These are phyloP conservation scores for Cordyceps cateniannulata DNA, from an alignment of 2,329 filamentous ascomycete genomes.

Conservation along the genomic window DNA sequence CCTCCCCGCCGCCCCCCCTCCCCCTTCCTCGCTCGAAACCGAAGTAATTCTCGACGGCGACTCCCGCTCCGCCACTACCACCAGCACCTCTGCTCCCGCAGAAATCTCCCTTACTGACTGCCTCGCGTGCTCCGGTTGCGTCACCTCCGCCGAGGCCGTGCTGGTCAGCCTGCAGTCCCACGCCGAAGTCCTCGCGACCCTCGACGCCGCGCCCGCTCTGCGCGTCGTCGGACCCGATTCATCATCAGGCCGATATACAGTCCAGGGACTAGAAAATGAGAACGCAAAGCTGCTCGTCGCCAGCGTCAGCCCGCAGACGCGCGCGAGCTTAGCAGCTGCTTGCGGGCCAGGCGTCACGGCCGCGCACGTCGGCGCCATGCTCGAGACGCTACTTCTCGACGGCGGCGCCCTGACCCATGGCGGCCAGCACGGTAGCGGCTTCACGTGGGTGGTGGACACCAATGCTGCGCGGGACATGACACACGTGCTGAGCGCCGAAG, in stretches of 20 bases:
- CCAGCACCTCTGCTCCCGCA: conserved; percentile 55
- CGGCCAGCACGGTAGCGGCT: conserved; percentile 63
- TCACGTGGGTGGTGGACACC: conserved; percentile 87
- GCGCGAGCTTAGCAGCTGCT: conserved; percentile 82
- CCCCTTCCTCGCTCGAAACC: conserved; percentile 48
- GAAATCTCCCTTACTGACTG: conserved; percentile 96
- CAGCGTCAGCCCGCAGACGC: conserved; percentile 84
- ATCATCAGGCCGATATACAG: conserved; percentile 26
- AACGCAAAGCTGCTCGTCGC: conserved; percentile 80
- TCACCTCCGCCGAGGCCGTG: conserved; percentile 96
- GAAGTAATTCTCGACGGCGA: conserved; percentile 94
- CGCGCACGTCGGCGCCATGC: conserved; percentile 70
- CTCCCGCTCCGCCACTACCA: conserved; percentile 40
- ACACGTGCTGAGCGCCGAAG: conserved; percentile 71
- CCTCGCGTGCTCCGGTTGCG: conserved; percentile 93
- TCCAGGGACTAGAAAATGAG: conserved; percentile 48
- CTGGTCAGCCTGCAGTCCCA: conserved; percentile 92
- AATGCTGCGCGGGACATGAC: conserved; percentile 76
- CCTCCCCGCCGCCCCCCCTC: conserved; percentile 49
- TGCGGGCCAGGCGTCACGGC: conserved; percentile 67
- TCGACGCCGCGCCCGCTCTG: conserved; percentile 60
- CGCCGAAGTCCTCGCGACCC: conserved; percentile 75
- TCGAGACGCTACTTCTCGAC: conserved; percentile 66
- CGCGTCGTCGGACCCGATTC: conserved; percentile 28
- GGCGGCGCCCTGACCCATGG: conserved; percentile 65